Conservation (phyloP, 352 stramenopile genomes). For the Phytophthora parvispora region DNA sequence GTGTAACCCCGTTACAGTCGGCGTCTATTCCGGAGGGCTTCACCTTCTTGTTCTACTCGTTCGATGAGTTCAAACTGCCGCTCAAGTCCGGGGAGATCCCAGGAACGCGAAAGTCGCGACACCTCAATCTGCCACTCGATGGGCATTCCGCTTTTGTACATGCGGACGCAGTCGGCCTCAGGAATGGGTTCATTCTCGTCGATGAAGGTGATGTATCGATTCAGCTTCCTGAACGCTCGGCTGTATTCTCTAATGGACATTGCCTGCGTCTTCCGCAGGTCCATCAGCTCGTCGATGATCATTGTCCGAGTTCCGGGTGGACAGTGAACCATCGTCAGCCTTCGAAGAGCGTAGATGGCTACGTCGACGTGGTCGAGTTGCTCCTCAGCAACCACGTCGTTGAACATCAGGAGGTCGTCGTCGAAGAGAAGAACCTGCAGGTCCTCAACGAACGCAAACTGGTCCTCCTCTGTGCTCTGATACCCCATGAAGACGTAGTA, state of each 20-base stretch:
- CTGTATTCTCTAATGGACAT: neutral
- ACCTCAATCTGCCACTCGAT: neutral
- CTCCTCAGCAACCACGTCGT: neutral
- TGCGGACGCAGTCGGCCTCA: neutral
- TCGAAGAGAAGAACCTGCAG: constrained; percentile 4
- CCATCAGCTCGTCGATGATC: constrained; percentile 1
- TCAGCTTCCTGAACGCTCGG: neutral
- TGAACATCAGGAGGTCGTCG: constrained; percentile 3
- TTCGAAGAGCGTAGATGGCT: constrained; percentile 1
- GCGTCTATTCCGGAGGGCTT: neutral
- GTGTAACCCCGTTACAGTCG: too few relatives aligned
- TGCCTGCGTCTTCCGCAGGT: neutral
- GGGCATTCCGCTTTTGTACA: neutral
- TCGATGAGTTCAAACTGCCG: neutral
- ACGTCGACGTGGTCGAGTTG: neutral
- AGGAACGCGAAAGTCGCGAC: neutral
- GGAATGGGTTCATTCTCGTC: neutral
- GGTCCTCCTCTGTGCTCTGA: too few relatives aligned
- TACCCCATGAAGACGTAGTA: too few relatives aligned
- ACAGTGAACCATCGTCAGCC: constrained; percentile 1
- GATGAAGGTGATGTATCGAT: neutral
- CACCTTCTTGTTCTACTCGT: neutral
- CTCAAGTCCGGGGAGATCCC: neutral
- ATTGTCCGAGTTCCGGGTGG: neutral
- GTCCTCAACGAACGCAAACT: too few relatives aligned